phyloP scores from a whole-genome alignment of 257 asterid species.

The Solanum corneliomulleri region DNA sequence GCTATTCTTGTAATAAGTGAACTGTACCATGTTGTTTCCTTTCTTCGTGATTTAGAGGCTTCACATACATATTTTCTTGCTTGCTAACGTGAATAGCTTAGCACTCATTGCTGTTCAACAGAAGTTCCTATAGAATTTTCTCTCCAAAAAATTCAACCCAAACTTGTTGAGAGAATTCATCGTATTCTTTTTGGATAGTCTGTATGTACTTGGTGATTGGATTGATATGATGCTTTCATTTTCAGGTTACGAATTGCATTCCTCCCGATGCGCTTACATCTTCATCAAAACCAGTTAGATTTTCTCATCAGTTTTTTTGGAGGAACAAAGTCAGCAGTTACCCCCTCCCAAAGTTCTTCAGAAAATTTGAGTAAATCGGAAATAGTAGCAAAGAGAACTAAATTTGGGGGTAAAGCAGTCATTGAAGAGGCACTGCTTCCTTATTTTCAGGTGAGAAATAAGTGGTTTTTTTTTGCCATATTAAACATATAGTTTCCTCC shows the following conservation, averaged over 20 bases:
- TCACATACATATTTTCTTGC: neutral
- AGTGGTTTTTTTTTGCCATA: neutral
- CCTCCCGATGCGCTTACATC: conserved; percentile 80
- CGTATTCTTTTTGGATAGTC: neutral
- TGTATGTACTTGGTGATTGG: neutral
- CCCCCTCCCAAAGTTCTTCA: conserved; percentile 25
- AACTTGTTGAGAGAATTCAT: neutral
- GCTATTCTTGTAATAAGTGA: neutral
- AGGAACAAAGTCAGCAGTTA: conserved; percentile 42
- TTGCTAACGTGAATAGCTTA: neutral
- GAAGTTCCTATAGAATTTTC: neutral
- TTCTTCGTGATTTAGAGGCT: neutral
- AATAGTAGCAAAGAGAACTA: conserved; percentile 26
- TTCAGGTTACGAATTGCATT: conserved; percentile 75
- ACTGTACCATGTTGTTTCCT: neutral
- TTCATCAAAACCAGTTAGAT: conserved; percentile 95
- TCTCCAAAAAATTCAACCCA: neutral
- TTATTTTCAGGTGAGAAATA: conserved; percentile 70
- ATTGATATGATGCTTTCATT: neutral
- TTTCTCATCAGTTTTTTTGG: conserved; percentile 90
- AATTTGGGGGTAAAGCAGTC: conserved; percentile 27
- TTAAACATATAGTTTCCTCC: neutral
- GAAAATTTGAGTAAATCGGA: conserved; percentile 29
- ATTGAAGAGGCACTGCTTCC: conserved; percentile 84
- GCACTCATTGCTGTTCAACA: neutral